A percentile compares a stretch with the other conserved stretches of the same genome.
phyloP scores from a whole-genome alignment of 2,329 filamentous ascomycete genomes.

The Scolecobasidium constrictum region DNA sequence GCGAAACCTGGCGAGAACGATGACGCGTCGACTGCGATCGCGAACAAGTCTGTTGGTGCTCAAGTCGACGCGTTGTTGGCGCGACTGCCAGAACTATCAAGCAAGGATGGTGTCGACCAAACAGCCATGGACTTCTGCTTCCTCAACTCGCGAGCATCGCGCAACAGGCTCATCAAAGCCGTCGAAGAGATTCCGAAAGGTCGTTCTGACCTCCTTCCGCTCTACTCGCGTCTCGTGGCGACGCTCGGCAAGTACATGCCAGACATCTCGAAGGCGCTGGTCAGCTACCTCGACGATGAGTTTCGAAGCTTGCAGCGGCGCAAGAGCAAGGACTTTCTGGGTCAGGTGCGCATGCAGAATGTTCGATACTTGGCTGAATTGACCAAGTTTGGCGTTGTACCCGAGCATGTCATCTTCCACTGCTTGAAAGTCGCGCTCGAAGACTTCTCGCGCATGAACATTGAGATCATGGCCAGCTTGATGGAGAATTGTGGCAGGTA shows the following conservation, averaged over 20 bases:
- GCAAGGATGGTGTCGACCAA: conserved; percentile 84
- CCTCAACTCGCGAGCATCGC: conserved; percentile 93
- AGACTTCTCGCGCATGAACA: conserved; percentile 97
- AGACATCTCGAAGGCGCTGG: conserved; percentile 84
- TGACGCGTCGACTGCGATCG: conserved; percentile 85
- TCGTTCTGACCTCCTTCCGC: conserved; percentile 77
- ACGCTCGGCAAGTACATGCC: conserved; percentile 90
- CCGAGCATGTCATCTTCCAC: conserved; percentile 97
- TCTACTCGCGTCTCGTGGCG: conserved; percentile 85
- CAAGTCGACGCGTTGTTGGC: conserved; percentile 87
- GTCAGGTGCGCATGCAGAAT: conserved; percentile 85
- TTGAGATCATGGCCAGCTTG: conserved; percentile 93
- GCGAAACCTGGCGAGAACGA: conserved; percentile 40
- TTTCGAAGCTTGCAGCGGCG: conserved; percentile 93
- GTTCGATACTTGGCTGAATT: conserved; percentile 96
- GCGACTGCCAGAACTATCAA: conserved; percentile 81
- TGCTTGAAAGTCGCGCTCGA: conserved; percentile 96
- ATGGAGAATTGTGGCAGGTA: conserved; percentile 95
- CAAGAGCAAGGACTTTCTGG: conserved; percentile 95
- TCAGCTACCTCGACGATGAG: conserved; percentile 88
- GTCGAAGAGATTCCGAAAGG: conserved; percentile 92
- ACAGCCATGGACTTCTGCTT: conserved; percentile 96
- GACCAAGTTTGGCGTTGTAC: conserved; percentile 96
- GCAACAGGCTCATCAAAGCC: conserved; percentile 86
- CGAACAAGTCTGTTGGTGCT: conserved; percentile 93